Conservation (phyloP, 306 rosid species). For the Prunus fruticosa region DNA sequence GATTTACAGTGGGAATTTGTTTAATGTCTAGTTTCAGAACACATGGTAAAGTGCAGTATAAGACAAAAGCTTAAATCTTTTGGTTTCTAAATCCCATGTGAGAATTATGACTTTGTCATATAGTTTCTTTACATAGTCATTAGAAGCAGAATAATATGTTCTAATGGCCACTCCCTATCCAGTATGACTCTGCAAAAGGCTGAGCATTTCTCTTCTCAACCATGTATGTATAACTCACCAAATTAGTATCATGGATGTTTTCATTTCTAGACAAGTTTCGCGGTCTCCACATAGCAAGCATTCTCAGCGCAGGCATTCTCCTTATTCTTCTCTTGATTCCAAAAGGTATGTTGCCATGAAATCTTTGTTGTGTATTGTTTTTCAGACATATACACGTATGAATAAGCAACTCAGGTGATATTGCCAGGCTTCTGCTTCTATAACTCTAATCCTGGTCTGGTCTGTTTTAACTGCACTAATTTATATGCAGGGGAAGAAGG, state of each 20-base stretch:
- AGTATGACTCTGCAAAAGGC: conserved; percentile 57
- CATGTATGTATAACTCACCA: conserved; percentile 64
- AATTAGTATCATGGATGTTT: conserved; percentile 83
- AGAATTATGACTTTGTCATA: background rate
- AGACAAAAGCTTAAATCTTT: background rate
- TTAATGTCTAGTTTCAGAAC: background rate
- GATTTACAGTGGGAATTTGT: background rate
- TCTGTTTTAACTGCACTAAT: conserved; percentile 25
- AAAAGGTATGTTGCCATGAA: conserved; percentile 73
- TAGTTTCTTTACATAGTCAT: conserved; percentile 9
- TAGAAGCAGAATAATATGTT: conserved; percentile 29
- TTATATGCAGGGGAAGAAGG: conserved; percentile 72
- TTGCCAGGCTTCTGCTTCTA: conserved; percentile 40
- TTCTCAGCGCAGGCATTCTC: conserved; percentile 99
- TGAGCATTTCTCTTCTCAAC: conserved; percentile 48
- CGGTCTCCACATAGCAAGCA: conserved; percentile 99
- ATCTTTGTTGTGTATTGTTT: conserved; percentile 56
- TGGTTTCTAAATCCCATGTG: background rate
- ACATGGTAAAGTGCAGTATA: background rate
- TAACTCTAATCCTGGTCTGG: conserved; percentile 14
- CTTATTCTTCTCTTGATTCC: conserved; percentile 88
- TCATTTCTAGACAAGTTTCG: conserved; percentile 99
- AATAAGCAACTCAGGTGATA: conserved; percentile 78
- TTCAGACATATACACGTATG: conserved; percentile 59
- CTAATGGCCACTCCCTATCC: conserved; percentile 41